Percentiles rank a stretch among this genome's conserved stretches.
Conservation (phyloP, 495 filamentous ascomycete species). For the Cenococcum geophilum region DNA sequence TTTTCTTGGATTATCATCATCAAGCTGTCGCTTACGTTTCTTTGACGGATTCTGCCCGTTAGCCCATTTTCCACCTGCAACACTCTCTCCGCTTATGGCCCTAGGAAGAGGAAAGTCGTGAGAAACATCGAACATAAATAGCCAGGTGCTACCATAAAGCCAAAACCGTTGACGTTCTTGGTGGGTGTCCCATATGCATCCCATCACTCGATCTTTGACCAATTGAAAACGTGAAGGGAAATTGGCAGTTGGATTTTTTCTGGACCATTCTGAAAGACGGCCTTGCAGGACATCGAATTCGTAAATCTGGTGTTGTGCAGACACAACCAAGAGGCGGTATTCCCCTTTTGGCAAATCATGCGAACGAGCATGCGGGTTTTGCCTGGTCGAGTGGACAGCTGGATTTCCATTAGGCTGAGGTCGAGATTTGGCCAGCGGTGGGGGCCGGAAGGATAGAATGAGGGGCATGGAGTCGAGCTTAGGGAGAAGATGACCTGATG, state of each 20-base stretch:
- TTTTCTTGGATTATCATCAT: slow-evolving; percentile 11
- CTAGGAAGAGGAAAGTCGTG: slow-evolving; percentile 54
- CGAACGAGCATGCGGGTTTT: slow-evolving; percentile 46
- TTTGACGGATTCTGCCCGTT: slow-evolving; percentile 11
- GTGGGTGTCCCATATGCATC: slow-evolving; percentile 74
- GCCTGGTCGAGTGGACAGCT: slow-evolving; percentile 41
- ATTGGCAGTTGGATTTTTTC: slow-evolving; percentile 66
- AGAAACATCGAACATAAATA: slow-evolving; percentile 88
- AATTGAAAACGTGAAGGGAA: slow-evolving; percentile 67
- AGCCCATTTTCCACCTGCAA: slow-evolving; percentile 1
- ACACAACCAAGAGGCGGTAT: slow-evolving; percentile 66
- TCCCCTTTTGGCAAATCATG: slow-evolving; percentile 42
- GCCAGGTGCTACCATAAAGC: slow-evolving; percentile 76
- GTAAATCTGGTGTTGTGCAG: slow-evolving; percentile 65
- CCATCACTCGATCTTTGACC: slow-evolving; percentile 70
- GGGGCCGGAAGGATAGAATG: slow-evolving; percentile 69
- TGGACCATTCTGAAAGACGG: slow-evolving; percentile 73
- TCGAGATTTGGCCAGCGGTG: slow-evolving; percentile 30
- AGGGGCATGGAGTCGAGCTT: slow-evolving; percentile 64
- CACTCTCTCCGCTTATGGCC: not conserved
- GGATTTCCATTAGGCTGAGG: slow-evolving; percentile 43
- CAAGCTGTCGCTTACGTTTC: slow-evolving; percentile 24
- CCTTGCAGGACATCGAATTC: slow-evolving; percentile 72
- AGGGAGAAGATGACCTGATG: slow-evolving; percentile 63
- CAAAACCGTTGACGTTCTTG: slow-evolving; percentile 59